A percentile compares a stretch with the other conserved stretches of the same genome.
Conservation (phyloP, 768 basidiomycete species). For the Chiua virens region DNA sequence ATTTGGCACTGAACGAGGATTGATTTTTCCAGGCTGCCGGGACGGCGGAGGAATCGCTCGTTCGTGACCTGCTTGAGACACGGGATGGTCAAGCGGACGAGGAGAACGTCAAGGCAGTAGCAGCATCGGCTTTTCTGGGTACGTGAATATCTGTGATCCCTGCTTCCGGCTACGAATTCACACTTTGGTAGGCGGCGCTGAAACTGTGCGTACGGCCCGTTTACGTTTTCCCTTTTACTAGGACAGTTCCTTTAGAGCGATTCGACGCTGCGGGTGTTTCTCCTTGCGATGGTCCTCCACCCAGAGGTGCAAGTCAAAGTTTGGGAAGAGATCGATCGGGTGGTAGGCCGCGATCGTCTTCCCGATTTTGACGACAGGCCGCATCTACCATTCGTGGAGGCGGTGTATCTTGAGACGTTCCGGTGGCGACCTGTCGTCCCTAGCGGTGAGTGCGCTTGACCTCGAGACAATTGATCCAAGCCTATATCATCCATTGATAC, state of each 20-base stretch:
- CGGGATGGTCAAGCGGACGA: not conserved
- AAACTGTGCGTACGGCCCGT: constrained; percentile 20
- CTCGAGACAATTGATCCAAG: not conserved
- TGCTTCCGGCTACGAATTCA: not conserved
- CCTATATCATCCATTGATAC: not conserved
- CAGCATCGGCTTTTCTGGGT: constrained; percentile 24
- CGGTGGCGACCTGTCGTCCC: constrained; percentile 34
- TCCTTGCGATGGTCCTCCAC: constrained; percentile 35
- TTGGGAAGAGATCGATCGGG: constrained; percentile 30
- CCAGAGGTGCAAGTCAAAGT: constrained; percentile 34
- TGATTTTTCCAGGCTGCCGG: constrained; percentile 14
- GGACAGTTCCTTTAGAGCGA: constrained; percentile 10
- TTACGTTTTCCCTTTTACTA: not conserved
- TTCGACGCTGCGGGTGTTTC: constrained; percentile 22
- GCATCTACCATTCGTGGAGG: constrained; percentile 33
- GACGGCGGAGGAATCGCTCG: constrained; percentile 21
- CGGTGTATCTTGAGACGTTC: constrained; percentile 29
- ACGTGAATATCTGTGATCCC: not conserved
- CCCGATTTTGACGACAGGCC: constrained; percentile 29
- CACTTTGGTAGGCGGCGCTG: constrained; percentile 21
- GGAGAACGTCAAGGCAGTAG: constrained; percentile 23
- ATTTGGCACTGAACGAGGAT: not conserved
- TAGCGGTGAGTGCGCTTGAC: constrained; percentile 17
- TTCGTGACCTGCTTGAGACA: constrained; percentile 16
- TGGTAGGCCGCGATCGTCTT: constrained; percentile 31